These are phyloP conservation scores for Endotrypanum monterogeii DNA, from an alignment of 208 protist species.

Conservation along the genomic window DNA sequence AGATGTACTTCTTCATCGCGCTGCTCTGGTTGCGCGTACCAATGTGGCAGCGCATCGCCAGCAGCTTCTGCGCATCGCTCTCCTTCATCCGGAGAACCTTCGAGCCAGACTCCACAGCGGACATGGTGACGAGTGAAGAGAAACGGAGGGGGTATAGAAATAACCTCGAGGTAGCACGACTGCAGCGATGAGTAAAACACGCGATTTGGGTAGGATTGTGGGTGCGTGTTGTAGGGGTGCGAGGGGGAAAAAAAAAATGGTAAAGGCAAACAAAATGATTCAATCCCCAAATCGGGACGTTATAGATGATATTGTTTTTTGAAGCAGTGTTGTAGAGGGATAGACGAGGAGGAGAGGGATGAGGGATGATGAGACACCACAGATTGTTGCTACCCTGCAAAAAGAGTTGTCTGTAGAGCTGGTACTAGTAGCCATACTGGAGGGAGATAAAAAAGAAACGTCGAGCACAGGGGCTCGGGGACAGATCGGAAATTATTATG, in stretches of 20 bases:
- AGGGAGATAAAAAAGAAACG: too few relatives aligned
- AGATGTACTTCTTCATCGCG: conserved; percentile 97
- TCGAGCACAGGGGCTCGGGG: too few relatives aligned
- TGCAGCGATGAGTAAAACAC: neutral
- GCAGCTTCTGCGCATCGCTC: conserved; percentile 97
- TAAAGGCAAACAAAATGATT: too few relatives aligned
- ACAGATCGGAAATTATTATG: too few relatives aligned
- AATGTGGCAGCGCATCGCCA: conserved; percentile 97
- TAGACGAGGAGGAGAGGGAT: too few relatives aligned
- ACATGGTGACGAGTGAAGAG: conserved; percentile 42
- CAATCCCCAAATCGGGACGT: too few relatives aligned
- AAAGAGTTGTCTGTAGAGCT: too few relatives aligned
- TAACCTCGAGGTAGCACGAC: conserved; percentile 4
- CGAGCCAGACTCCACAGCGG: conserved; percentile 73
- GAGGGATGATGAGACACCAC: neutral
- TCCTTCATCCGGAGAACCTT: conserved; percentile 81
- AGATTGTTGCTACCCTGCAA: neutral
- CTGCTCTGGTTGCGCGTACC: conserved; percentile 95
- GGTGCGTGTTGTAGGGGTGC: neutral
- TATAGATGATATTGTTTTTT: too few relatives aligned
- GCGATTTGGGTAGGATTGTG: neutral
- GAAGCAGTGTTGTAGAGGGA: too few relatives aligned
- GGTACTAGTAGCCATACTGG: too few relatives aligned
- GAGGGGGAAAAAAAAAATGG: neutral
- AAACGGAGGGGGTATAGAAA: neutral